Evolutionary conservation across 495 filamentous ascomycete species (phyloP), one percentile per base, ranked within the genome.

Genomic region (Penicillium pancosmium): DNA sequence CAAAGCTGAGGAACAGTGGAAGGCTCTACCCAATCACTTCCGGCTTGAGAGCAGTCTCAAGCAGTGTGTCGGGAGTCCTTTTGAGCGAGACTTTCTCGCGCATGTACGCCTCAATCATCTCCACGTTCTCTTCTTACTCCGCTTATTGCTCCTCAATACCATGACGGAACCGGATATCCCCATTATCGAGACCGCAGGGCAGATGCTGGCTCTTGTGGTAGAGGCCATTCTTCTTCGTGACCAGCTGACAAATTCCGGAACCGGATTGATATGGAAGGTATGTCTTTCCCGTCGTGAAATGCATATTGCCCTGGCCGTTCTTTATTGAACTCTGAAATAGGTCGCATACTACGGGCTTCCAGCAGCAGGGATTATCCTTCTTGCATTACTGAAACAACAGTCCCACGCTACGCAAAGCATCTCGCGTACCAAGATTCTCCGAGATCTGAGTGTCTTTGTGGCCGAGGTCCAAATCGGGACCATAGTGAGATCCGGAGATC

Each of bases 191-290:
- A 68, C 68, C 9, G 67, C 73, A 8, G 64, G 59, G 3, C 62
- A 75, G 35, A 78, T 77, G 64, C 71, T 78, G 18, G 56, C 63
- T 8, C 62, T 77, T 0, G 71, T 75, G 9, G 68, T 76, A 12
- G 75, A 77, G 40, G 55, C 65, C 12, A 72, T 78, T 8, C 55
- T 78, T 15, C 69, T 77, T 3, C 65, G 70, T 15, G 73, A 78
- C 31, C 71, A 72, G 27, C 59, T 78, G 31, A 68, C 62, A 6
- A 77, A 78, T 53, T 77, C 75, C 8, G 74, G 75, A 2, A 77
- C 73, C 0, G 65, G 71, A n/a, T 64, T 78, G 31, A 64, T 75
- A n/a, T 77, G 75, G 75, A 78, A 74, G 68, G 75, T 72, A 67
- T 53, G 55, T 16, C n/a, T 18, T 15, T 19, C 31, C 23, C 31